Conservation (phyloP, 78 protist genomes). For the Dictyostelium citrinum region DNA sequence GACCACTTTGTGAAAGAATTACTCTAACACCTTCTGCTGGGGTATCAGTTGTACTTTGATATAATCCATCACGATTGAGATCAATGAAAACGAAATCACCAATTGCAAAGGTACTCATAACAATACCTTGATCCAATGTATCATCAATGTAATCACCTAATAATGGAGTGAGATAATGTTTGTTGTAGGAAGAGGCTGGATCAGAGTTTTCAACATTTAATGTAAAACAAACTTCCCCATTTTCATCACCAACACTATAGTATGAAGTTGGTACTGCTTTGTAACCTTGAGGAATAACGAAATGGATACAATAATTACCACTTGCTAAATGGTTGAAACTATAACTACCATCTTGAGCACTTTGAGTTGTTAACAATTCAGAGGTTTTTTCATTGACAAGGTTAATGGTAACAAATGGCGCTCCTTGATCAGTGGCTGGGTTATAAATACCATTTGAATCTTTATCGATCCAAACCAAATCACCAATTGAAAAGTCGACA, state of each 20-base stretch:
- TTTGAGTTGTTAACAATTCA: background rate
- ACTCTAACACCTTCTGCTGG: background rate
- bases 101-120: background rate
- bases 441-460: constrained; percentile 12
- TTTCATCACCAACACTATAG: background rate
- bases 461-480: background rate
- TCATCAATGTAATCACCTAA: background rate
- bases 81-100: constrained; percentile 50
- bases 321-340: background rate
- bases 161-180: background rate
- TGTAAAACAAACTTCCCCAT: constrained; percentile 6
- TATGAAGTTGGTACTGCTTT: background rate
- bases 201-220: background rate
- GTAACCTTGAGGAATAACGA: background rate
- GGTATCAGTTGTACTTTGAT: background rate
- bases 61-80: constrained; percentile 2
- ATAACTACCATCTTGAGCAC: constrained; percentile 26
- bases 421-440: background rate
- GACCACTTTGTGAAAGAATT: background rate
- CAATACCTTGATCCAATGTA: constrained; percentile 37
- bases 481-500: constrained; percentile 34
- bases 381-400: background rate
- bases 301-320: constrained; percentile 31
- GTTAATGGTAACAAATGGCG: background rate
- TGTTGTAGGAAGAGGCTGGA: background rate